Evolutionary conservation across 768 basidiomycete species (phyloP).

Genomic region (Lenzites betulinus): DNA sequence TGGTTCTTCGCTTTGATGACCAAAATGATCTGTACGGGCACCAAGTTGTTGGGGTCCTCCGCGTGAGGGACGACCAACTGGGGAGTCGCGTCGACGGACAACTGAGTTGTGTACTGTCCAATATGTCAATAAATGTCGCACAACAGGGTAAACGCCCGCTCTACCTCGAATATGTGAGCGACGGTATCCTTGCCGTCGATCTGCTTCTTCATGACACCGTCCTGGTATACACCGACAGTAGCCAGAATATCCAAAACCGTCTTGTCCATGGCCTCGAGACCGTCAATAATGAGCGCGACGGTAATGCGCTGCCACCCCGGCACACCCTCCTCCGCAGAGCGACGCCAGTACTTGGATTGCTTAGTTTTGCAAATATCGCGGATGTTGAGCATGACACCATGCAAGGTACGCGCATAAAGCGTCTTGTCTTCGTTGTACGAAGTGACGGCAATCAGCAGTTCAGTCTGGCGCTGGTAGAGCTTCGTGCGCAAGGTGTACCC

Average conservation of each 20-base stretch:
- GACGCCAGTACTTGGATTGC: constrained; percentile 89
- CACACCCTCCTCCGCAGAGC: constrained; percentile 77
- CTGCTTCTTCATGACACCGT: constrained; percentile 93
- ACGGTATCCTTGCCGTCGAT: constrained; percentile 87
- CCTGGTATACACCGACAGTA: constrained; percentile 91
- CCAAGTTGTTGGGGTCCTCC: constrained; percentile 89
- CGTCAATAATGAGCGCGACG: constrained; percentile 89
- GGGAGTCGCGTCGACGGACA: constrained; percentile 89
- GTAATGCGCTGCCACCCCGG: constrained; percentile 92
- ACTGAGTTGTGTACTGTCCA: constrained; percentile 88
- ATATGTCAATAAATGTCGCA: neutral
- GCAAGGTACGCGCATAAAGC: constrained; percentile 88
- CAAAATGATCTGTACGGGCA: constrained; percentile 90
- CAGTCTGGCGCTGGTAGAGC: constrained; percentile 86
- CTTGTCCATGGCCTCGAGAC: constrained; percentile 95
- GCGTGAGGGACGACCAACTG: constrained; percentile 89
- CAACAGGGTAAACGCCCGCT: neutral
- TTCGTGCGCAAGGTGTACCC: constrained; percentile 88
- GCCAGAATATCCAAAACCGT: constrained; percentile 86
- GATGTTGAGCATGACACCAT: constrained; percentile 97
- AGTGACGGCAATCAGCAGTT: constrained; percentile 92
- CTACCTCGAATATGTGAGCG: constrained; percentile 93
- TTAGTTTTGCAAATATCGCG: constrained; percentile 97
- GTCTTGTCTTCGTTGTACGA: constrained; percentile 94
- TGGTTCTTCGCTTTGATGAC: constrained; percentile 92